Evolutionary conservation across 2,329 filamentous ascomycete species (phyloP), one percentile per base, ranked within the genome.

Genomic region (Amylocarpus encephaloides): DNA sequence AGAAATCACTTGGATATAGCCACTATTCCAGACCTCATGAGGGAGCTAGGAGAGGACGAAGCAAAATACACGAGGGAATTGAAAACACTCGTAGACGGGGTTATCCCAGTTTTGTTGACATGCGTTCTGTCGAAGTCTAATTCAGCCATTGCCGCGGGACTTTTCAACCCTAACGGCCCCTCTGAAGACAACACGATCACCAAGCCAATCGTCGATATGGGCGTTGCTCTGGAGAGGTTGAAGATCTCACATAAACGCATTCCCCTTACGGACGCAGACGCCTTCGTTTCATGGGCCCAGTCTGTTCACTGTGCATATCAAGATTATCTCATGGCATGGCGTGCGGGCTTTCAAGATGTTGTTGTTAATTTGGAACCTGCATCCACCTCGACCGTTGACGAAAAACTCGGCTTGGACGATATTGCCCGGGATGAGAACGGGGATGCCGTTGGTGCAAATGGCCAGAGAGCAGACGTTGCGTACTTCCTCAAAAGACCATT

Each of bases 151-250:
- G 78, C 80, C 2, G 78, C 80, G 16, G 82, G 83, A 4, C 72
- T 92, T 2, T 90, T 92, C 62, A 79, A 79, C 15, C 75, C 78
- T 9, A 75, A 58, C 38, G 48, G 39, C 12, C 32, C 12, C 70
- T 74, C 42, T 79, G 80, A 58, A 75, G 72, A 19, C 69, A 86
- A 50, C 67, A 76, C 54, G 78, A 78, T 61, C 76, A 90, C 88
- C 12, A 88, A 89, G 67, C 87, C 92, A 0, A 94, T 98, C 48
- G 83, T 97, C 39, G 84, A 89, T 60, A 97, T 98, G 91, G 93
- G 93, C 6, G 79, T 96, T 49, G 83, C 86, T 3, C 75, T 98
- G 5, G 91, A 97, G 67, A 85, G 88, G 60, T 72, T 98, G 43
- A 90, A 85, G 67, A 81, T 78, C 19, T 72, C 88, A 34, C 93